Conservation (phyloP, 176 grass and related monocot species). For the Raddia guianensis region DNA sequence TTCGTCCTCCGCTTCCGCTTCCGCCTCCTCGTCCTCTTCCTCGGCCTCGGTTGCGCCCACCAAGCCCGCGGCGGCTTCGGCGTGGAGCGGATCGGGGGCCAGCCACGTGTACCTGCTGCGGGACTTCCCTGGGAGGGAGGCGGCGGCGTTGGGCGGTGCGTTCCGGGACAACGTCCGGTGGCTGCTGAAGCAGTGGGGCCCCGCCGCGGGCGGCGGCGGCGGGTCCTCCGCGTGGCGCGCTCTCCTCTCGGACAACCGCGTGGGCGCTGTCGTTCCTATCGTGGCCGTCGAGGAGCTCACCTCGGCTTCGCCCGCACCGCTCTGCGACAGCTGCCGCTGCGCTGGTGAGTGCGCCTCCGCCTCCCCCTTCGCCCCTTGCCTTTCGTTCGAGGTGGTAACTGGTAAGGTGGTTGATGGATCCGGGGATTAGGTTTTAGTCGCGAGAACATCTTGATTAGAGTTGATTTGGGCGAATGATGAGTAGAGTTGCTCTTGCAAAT, state of each 20-base stretch:
- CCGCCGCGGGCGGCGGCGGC: not conserved
- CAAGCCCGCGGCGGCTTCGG: constrained; percentile 23
- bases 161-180: constrained; percentile 73
- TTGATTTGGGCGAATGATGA: constrained; percentile 4
- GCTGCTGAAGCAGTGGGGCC: constrained; percentile 55
- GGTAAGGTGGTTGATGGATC: not conserved
- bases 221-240: constrained; percentile 43
- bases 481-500: not conserved
- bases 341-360: constrained; percentile 49
- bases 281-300: constrained; percentile 68
- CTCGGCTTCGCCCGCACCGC: constrained; percentile 41
- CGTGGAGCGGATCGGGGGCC: constrained; percentile 27
- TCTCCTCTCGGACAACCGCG: constrained; percentile 63
- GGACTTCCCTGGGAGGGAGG: constrained; percentile 59
- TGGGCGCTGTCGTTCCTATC: constrained; percentile 51
- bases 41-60: not conserved
- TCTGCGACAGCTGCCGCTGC: constrained; percentile 72
- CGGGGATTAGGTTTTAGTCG: constrained; percentile 23
- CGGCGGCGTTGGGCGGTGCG: constrained; percentile 52
- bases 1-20: not conserved
- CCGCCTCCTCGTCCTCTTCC: constrained; percentile 5
- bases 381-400: not conserved
- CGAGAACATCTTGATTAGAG: not conserved
- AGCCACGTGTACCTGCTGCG: constrained; percentile 57
- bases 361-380: not conserved